Evolutionary conservation across 1,284 basidiomycete species (phyloP).

Genomic region (Cryptococcus floricola): DNA sequence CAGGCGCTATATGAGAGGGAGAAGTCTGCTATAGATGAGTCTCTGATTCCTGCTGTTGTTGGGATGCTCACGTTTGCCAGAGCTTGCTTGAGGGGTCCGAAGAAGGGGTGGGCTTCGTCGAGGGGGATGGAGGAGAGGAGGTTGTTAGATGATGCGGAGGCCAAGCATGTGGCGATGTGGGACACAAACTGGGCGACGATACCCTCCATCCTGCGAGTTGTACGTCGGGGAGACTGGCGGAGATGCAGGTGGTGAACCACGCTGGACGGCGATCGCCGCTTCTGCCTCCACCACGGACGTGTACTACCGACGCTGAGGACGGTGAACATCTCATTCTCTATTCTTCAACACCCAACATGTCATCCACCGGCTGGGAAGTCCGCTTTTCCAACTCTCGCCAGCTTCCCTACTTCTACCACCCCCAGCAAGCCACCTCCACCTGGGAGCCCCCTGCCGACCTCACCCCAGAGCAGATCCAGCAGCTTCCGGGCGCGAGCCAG

Average conservation of each 20-base stretch:
- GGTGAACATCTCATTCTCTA: no score
- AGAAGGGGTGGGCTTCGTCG: slow-evolving; percentile 25
- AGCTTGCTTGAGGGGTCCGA: slow-evolving; percentile 21
- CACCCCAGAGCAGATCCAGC: slow-evolving; percentile 59
- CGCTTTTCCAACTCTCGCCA: slow-evolving; percentile 74
- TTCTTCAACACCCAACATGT: background rate
- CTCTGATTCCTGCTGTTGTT: no score
- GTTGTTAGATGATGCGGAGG: slow-evolving; percentile 12
- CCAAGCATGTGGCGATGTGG: slow-evolving; percentile 18
- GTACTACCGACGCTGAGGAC: no score
- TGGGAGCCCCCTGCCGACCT: slow-evolving; percentile 79
- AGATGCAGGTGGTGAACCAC: no score
- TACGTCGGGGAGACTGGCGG: no score
- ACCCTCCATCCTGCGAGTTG: slow-evolving; percentile 6
- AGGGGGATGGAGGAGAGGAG: slow-evolving; percentile 27
- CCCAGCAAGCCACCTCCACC: slow-evolving; percentile 62
- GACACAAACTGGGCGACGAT: slow-evolving; percentile 18
- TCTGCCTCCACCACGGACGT: no score
- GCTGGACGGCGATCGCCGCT: no score
- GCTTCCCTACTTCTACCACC: slow-evolving; percentile 87
- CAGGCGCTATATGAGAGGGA: background rate
- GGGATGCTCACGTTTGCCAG: background rate
- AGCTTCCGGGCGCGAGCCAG: slow-evolving; percentile 65
- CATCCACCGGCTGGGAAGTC: slow-evolving; percentile 62
- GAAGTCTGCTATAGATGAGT: background rate